phyloP scores from a whole-genome alignment of 2,329 filamentous ascomycete species.

The Trichoderma semiorbis region DNA sequence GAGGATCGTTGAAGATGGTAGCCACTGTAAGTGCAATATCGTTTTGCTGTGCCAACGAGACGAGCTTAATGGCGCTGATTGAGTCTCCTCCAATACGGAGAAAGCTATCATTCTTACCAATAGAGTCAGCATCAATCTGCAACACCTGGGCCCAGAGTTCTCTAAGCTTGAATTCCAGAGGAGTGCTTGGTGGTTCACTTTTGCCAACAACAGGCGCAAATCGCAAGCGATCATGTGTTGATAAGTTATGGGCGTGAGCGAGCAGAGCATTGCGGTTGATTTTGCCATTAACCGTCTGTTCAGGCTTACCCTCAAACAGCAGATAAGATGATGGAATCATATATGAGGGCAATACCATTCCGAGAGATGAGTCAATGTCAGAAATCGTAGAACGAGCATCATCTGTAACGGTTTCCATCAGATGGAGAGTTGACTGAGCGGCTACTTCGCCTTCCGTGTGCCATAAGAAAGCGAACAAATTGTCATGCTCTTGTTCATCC shows the following conservation, averaged over 20 bases:
- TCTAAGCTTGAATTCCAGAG: conserved; percentile 6
- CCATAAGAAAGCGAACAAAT: conserved; percentile 18
- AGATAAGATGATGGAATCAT: conserved; percentile 21
- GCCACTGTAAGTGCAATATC: conserved; percentile 10
- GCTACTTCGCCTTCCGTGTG: conserved; percentile 6
- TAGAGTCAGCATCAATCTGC: background rate
- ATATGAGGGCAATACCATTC: conserved; percentile 16
- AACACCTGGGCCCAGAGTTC: conserved; percentile 15
- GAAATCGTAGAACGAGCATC: conserved; percentile 6
- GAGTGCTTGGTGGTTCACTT: conserved; percentile 14
- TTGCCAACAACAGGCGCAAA: conserved; percentile 7
- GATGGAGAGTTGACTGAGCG: background rate
- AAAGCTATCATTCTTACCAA: conserved; percentile 31
- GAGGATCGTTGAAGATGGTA: conserved; percentile 15
- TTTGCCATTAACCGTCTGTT: conserved; percentile 18
- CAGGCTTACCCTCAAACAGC: conserved; percentile 17
- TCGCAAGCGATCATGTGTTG: background rate
- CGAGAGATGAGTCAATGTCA: conserved; percentile 12
- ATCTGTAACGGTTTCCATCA: conserved; percentile 10
- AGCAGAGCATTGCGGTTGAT: conserved; percentile 9
- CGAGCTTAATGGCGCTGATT: conserved; percentile 23
- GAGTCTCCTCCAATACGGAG: conserved; percentile 43
- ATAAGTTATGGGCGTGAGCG: conserved; percentile 1
- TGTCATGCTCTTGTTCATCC: conserved; percentile 9
- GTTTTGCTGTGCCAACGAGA: conserved; percentile 2